phyloP scores from a whole-genome alignment of 2,329 filamentous ascomycete species.

The Colletotrichum sansevieriae region DNA sequence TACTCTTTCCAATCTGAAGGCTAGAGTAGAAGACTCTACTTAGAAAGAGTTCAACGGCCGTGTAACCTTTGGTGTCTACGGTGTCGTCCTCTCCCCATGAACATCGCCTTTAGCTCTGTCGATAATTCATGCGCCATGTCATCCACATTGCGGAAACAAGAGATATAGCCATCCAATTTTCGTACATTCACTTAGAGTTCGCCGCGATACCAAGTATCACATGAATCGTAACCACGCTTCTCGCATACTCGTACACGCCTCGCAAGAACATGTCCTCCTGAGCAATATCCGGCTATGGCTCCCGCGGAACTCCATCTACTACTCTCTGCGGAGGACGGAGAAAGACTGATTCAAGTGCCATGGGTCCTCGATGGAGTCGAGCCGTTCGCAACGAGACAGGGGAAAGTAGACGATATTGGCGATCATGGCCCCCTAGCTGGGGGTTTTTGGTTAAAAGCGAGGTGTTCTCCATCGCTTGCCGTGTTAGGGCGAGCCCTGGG shows the following conservation, averaged over 20 bases:
- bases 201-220: too few relatives aligned
- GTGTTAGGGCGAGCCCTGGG: background rate
- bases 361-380: background rate
- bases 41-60: too few relatives aligned
- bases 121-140: background rate
- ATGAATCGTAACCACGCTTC: background rate
- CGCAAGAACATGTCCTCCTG: background rate
- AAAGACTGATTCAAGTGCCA: background rate
- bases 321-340: background rate
- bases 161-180: background rate
- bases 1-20: too few relatives aligned
- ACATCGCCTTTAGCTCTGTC: too few relatives aligned
- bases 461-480: conserved; percentile 3
- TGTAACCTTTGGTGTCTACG: too few relatives aligned
- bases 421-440: background rate
- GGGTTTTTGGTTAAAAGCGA: background rate
- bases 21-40: too few relatives aligned
- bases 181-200: background rate
- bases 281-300: background rate
- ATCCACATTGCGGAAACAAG: background rate
- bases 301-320: background rate
- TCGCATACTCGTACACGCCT: background rate
- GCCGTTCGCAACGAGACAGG: background rate
- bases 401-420: background rate
- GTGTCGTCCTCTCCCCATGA: too few relatives aligned